Base-by-base conservation (phyloP, 1,284 basidiomycete genomes). In the Boletus smithii region DNA sequence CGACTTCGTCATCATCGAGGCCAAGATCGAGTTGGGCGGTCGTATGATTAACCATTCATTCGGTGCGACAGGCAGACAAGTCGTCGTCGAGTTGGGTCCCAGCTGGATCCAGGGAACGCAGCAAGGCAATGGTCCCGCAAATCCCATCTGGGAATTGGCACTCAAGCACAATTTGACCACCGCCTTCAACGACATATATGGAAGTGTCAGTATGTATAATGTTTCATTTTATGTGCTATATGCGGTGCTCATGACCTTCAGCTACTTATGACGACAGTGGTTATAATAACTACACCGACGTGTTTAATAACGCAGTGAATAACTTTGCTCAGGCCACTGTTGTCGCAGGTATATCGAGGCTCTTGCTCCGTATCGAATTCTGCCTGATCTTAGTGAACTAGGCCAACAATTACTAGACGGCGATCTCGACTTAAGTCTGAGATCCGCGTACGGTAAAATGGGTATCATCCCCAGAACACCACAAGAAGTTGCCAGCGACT, bases 51-150 rank as follows among this genome's bases (percentile, higher is more conserved):
- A 71, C 46, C 69, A 68, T 33, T 45, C 58, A 0, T 76, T 85
- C 48, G 79, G 73, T 24, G 63, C 53, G 3, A 42, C 65, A 5
- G 67, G 62, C 4, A 65, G 60, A 38, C 53, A 72, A 17, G 67
- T 69, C 45, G 72, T 71, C 0, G 63, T 87, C 24, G 85, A 88
- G 60, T 62, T 77, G 8, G 84, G 85, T 17, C 76, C 83, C 13
- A 85, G 84, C 57, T 88, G 85, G 85, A 73, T 88, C 30, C 83
- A 87, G 56, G 85, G 85, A 8, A 81, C 80, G 3, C 77, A 79
- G 46, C 62, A 67, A 5, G 74, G 69, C 5, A 60, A 70, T 43
- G 80, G 80, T 8, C 70, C 73, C 26, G 68, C 69, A 8, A 86
- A 86, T 60, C 83, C 83, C 3, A 79, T 85, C 10, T 77, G 75